phyloP scores from a whole-genome alignment of 495 filamentous ascomycete species.

The Geoglossum glabrum region DNA sequence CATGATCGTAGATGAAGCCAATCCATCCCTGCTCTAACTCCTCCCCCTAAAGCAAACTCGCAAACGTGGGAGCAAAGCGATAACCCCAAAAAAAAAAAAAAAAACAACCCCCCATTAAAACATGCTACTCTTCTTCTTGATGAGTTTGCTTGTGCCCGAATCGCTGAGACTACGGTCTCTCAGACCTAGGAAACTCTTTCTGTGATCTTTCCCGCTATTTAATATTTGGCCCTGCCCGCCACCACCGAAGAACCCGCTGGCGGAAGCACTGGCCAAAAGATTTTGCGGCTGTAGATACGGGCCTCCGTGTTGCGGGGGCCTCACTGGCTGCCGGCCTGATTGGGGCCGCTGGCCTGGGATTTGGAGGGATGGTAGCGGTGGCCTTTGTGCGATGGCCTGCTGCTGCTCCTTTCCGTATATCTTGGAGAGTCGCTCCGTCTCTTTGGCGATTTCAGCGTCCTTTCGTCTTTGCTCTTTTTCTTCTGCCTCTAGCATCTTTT shows the following conservation, averaged over 20 bases:
- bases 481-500: constrained; percentile 62
- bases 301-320: constrained; percentile 10
- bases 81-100: not conserved
- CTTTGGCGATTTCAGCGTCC: constrained; percentile 56
- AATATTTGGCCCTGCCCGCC: constrained; percentile 9
- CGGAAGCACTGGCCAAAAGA: not conserved
- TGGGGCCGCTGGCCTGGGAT: not conserved
- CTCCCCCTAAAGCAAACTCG: too few species aligned
- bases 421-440: constrained; percentile 62
- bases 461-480: constrained; percentile 42
- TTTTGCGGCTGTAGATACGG: constrained; percentile 16
- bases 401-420: constrained; percentile 41
- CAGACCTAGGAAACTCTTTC: constrained; percentile 30
- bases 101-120: constrained; percentile 19
- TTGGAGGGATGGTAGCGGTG: constrained; percentile 3
- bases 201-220: constrained; percentile 14
- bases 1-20: too few species aligned
- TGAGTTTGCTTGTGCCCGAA: constrained; percentile 17
- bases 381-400: constrained; percentile 5
- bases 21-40: too few species aligned
- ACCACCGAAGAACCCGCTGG: constrained; percentile 9
- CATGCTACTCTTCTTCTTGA: constrained; percentile 33
- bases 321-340: constrained; percentile 8
- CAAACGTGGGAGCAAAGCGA: too few species aligned
- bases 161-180: constrained; percentile 15